These are phyloP conservation scores for Takashimella tepidaria DNA, from an alignment of 1,284 basidiomycete genomes.

Conservation along the genomic window DNA sequence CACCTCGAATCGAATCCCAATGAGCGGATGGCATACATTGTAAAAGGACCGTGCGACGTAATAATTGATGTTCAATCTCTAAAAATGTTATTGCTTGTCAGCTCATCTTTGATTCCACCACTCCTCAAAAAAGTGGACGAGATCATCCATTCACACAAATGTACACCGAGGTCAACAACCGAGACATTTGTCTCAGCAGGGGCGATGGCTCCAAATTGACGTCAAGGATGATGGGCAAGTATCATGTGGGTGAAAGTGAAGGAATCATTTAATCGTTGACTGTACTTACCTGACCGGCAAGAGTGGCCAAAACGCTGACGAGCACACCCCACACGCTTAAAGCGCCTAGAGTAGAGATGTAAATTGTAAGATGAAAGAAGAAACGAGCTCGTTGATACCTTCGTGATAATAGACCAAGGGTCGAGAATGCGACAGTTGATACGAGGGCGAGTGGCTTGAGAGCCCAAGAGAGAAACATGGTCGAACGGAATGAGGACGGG, in stretches of 20 bases:
- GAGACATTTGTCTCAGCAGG: too few species aligned
- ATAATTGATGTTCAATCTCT: constrained; percentile 77
- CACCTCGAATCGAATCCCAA: constrained; percentile 69
- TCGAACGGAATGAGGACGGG: background rate
- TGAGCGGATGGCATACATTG: constrained; percentile 57
- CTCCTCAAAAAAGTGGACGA: too few species aligned
- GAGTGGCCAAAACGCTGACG: constrained; percentile 63
- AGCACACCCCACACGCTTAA: constrained; percentile 72
- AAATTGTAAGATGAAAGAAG: constrained; percentile 68
- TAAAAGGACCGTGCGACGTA: constrained; percentile 84
- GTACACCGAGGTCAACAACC: too few species aligned
- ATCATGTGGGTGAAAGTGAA: too few species aligned
- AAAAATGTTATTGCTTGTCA: constrained; percentile 24
- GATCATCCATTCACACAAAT: too few species aligned
- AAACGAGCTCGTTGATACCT: constrained; percentile 39
- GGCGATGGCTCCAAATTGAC: too few species aligned
- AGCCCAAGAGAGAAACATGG: constrained; percentile 16
- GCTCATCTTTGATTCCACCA: too few species aligned
- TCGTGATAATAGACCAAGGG: constrained; percentile 36
- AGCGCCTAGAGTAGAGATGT: constrained; percentile 66
- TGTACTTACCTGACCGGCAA: constrained; percentile 57
- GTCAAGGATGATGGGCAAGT: too few species aligned
- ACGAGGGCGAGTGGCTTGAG: constrained; percentile 42
- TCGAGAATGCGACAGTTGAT: constrained; percentile 39
- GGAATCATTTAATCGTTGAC: too few species aligned